A percentile compares a stretch with the other conserved stretches of the same genome.
These are phyloP conservation scores for Aspergillus haitiensis DNA, from an alignment of 495 filamentous ascomycete genomes.

Conservation along the genomic window DNA sequence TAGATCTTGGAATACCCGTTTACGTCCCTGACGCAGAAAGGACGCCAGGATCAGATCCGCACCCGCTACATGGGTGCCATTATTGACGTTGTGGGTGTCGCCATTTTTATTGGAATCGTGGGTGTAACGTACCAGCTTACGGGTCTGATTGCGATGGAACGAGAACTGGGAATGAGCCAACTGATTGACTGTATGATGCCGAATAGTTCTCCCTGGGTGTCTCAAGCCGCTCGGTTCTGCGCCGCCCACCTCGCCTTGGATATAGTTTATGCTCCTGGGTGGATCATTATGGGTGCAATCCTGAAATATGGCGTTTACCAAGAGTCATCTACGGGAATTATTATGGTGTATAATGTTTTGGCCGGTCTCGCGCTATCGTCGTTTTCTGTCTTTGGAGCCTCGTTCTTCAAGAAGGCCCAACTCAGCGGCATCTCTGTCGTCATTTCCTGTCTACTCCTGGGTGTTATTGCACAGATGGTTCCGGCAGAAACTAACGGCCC, in stretches of 20 bases:
- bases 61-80: conserved; percentile 66
- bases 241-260: conserved; percentile 70
- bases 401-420: conserved; percentile 77
- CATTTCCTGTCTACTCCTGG: conserved; percentile 64
- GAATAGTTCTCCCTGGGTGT: conserved; percentile 61
- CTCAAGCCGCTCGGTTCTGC: conserved; percentile 64
- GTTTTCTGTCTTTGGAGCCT: conserved; percentile 66
- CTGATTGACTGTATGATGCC: conserved; percentile 83
- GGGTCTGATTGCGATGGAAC: conserved; percentile 72
- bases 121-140: conserved; percentile 74
- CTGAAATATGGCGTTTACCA: conserved; percentile 62
- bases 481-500: conserved; percentile 54
- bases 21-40: conserved; percentile 63
- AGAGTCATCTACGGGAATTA: conserved; percentile 56
- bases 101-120: conserved; percentile 67
- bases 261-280: conserved; percentile 65
- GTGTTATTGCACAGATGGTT: conserved; percentile 66
- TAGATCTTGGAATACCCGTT: conserved; percentile 67
- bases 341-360: conserved; percentile 64
- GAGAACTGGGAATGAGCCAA: conserved; percentile 76
- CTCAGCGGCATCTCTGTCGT: conserved; percentile 69
- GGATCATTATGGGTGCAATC: conserved; percentile 66
- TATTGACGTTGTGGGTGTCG: conserved; percentile 65
- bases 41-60: conserved; percentile 61
- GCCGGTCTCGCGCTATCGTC: conserved; percentile 64